Evolutionary conservation across 495 filamentous ascomycete genomes (phyloP), one percentile per base, ranked within the genome.

Genomic region (Hypoxylon crocopeplum): DNA sequence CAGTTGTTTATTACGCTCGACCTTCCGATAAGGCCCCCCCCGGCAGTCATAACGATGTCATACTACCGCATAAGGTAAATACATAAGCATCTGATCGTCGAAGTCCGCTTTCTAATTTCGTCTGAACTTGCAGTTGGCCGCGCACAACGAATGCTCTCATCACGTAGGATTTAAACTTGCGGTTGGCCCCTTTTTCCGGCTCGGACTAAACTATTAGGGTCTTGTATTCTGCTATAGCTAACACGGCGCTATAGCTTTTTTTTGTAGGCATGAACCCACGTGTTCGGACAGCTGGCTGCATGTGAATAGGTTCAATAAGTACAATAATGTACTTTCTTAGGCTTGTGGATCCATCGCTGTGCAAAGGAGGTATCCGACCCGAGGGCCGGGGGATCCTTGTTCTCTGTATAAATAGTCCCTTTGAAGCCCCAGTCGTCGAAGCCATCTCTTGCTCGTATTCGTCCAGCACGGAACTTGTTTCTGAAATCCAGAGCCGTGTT

Each of bases 341-440:
- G n/a, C n/a, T n/a, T n/a, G n/a, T n/a, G n/a, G n/a, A n/a, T n/a
- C n/a, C n/a, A n/a, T n/a, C n/a, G n/a, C n/a, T n/a, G n/a, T n/a
- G n/a, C n/a, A n/a, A n/a, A n/a, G n/a, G n/a, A n/a, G n/a, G n/a
- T n/a, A n/a, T n/a, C n/a, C n/a, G n/a, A n/a, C n/a, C n/a, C n/a
- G n/a, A n/a, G n/a, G n/a, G n/a, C n/a, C n/a, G n/a, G n/a, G n/a
- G n/a, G n/a, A n/a, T n/a, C n/a, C n/a, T n/a, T n/a, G n/a, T n/a
- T n/a, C n/a, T n/a, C 15, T 50, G 38, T 45, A 58, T 42, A 58
- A 44, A 56, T 56, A 56, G 29, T 25, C 22, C 15, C 55, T 27
- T 27, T 27, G 8, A 27, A 27, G 19, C 39, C 37, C 32, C 12
- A 24, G 21, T 27, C 13, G 8, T n/a, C 16, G 10, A 11, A 3